Evolutionary conservation across 192 early-diverging fungal species (phyloP), one percentile per base, ranked within the genome.

Genomic region (Lobosporangium transversale): DNA sequence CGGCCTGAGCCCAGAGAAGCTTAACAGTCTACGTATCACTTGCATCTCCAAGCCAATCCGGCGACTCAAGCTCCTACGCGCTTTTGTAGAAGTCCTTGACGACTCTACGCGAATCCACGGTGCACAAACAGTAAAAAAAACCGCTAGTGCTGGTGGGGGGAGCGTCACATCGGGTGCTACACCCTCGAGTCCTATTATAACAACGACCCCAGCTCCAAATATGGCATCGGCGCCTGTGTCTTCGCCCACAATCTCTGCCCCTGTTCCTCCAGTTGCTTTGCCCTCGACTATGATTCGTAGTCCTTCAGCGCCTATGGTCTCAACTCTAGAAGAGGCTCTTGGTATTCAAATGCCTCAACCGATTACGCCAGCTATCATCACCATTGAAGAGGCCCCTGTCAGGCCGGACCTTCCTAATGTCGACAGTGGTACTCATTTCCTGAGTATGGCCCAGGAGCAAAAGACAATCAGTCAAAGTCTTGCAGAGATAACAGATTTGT

Each of bases 41-140:
- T 69, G 74, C 7, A 83, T 85, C 50, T 76, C 73, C 31, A 76
- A 76, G 36, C 73, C 84, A 0, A 66, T 83, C 31, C 80, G 84
- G 18, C 70, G 82, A 4, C 45, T 71, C 24, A 85, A 85, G 32
- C 20, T 85, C 11, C 55, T 81, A 4, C 60, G 70, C 1, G 74
- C 81, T 0, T 81, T 85, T 58, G 81, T 78, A 7, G 73, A 83
- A 17, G 58, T 80, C 36, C 51, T 76, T 21, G 73, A 76, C 24
- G 73, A 76, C 26, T 76, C 73, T 1, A 49, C 73, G 14, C 24
- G 36, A 27, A 76, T 75, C 18, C 71, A 75, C 52, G 71, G 58
- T 9, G 58, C 56, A 0, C 53, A 63, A 4, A 43, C 35, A 10
- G 59, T 67, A n/a, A 62, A 67, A 33, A 62, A 62, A 35, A 43